Conservation (phyloP, 2,329 filamentous ascomycete species). For the Microdochium nivale region DNA sequence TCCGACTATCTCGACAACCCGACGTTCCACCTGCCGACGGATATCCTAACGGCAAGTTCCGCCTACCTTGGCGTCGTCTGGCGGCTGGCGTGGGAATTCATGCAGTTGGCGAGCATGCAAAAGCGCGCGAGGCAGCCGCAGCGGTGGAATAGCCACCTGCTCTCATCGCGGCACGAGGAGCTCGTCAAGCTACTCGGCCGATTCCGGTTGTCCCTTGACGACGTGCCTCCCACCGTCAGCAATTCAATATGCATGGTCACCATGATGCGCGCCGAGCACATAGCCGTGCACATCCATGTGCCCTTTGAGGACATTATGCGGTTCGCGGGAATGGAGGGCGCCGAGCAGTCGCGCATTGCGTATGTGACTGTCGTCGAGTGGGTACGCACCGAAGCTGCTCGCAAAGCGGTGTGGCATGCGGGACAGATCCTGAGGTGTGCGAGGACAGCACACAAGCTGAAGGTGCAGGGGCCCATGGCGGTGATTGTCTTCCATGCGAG, state of each 20-base stretch:
- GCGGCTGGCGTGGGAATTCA: conserved; percentile 19
- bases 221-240: conserved; percentile 11
- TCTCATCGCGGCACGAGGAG: conserved; percentile 17
- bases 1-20: conserved; percentile 12
- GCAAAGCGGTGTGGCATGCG: conserved; percentile 19
- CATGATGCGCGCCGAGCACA: conserved; percentile 20
- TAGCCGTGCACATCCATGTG: conserved; percentile 26
- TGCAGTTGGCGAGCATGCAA: conserved; percentile 17
- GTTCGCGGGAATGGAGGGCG: conserved; percentile 31
- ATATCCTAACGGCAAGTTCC: conserved; percentile 1
- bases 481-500: conserved; percentile 19
- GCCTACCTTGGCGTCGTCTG: conserved; percentile 15
- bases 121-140: conserved; percentile 7
- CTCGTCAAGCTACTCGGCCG: conserved; percentile 14
- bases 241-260: conserved; percentile 1
- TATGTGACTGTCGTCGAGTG: conserved; percentile 23
- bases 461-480: conserved; percentile 12
- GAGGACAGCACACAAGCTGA: conserved; percentile 5
- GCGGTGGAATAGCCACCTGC: conserved; percentile 17
- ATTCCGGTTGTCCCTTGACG: conserved; percentile 7
- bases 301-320: conserved; percentile 32
- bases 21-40: background rate
- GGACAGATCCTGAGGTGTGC: conserved; percentile 15
- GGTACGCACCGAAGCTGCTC: conserved; percentile 23
- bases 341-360: conserved; percentile 24